Evolutionary conservation across 257 asterid species (phyloP).

Genomic region (Capsicum pubescens): DNA sequence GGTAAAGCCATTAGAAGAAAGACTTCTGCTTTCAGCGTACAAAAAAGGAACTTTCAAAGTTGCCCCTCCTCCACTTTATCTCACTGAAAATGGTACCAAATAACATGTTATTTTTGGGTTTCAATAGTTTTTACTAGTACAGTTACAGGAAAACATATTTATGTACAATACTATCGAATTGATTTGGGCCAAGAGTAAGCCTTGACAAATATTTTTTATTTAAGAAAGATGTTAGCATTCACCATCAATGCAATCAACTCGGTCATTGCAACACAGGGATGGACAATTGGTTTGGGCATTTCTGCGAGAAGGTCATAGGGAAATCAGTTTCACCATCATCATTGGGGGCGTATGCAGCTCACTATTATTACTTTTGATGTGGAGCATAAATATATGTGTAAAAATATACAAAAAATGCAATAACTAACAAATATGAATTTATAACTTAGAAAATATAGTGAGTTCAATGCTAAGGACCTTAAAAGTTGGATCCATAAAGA

Average conservation of each 20-base stretch:
- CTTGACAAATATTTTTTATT: too few relatives aligned
- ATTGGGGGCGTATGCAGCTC: too few relatives aligned
- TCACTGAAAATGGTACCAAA: not conserved
- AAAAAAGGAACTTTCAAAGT: not conserved
- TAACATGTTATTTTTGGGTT: not conserved
- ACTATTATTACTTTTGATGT: too few relatives aligned
- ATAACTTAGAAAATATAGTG: too few relatives aligned
- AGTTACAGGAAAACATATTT: not conserved
- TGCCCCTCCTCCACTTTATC: not conserved
- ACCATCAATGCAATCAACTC: not conserved
- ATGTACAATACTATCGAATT: not conserved
- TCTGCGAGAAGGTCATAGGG: constrained; percentile 38
- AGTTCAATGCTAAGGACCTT: too few relatives aligned
- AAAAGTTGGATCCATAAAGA: too few relatives aligned
- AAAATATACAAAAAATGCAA: too few relatives aligned
- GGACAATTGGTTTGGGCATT: constrained; percentile 32
- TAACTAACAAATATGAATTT: too few relatives aligned
- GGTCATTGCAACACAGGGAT: not conserved
- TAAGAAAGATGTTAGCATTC: not conserved
- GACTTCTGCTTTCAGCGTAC: not conserved
- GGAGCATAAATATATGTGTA: too few relatives aligned
- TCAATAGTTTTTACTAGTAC: not conserved
- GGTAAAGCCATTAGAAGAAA: not conserved
- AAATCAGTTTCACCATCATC: not conserved
- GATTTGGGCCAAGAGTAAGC: too few relatives aligned